Conservation (phyloP, 768 basidiomycete genomes). For the Tephrocybe sp. region DNA sequence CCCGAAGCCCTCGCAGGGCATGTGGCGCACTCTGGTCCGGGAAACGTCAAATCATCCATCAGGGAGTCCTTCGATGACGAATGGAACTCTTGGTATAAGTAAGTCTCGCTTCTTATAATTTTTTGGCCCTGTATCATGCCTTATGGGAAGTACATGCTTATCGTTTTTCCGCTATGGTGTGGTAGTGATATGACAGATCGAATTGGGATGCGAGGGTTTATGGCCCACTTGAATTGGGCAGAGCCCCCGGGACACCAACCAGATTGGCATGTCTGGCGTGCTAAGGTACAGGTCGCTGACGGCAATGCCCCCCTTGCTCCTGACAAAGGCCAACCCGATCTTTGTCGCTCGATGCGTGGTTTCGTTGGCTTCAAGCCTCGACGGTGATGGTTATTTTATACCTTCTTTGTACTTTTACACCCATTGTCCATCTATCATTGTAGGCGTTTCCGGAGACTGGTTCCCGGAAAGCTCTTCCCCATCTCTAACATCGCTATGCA, state of each 20-base stretch:
- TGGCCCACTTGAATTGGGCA: slow-evolving; percentile 47
- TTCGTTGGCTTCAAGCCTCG: slow-evolving; percentile 51
- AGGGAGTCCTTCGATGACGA: slow-evolving; percentile 63
- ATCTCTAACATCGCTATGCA: neutral
- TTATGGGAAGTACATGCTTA: slow-evolving; percentile 10
- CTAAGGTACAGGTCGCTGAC: slow-evolving; percentile 21
- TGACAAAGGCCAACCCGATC: slow-evolving; percentile 14
- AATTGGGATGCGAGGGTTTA: slow-evolving; percentile 55
- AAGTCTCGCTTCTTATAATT: slow-evolving; percentile 21
- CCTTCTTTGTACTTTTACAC: neutral
- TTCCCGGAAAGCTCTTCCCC: neutral
- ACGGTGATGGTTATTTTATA: neutral
- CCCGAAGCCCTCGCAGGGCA: slow-evolving; percentile 2
- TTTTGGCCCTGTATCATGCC: neutral
- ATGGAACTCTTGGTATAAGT: slow-evolving; percentile 75
- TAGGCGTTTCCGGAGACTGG: too few relatives aligned
- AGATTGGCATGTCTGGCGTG: slow-evolving; percentile 55
- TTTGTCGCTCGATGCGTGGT: slow-evolving; percentile 51
- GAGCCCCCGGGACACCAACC: slow-evolving; percentile 47
- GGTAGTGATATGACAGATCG: slow-evolving; percentile 75
- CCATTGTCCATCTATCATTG: neutral
- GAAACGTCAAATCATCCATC: slow-evolving; percentile 21
- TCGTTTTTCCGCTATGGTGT: neutral
- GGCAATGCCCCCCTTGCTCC: neutral
- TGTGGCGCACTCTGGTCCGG: slow-evolving; percentile 3